Base-by-base conservation (phyloP, 176 grass and related monocot species). In the Metroxylon sagu region DNA sequence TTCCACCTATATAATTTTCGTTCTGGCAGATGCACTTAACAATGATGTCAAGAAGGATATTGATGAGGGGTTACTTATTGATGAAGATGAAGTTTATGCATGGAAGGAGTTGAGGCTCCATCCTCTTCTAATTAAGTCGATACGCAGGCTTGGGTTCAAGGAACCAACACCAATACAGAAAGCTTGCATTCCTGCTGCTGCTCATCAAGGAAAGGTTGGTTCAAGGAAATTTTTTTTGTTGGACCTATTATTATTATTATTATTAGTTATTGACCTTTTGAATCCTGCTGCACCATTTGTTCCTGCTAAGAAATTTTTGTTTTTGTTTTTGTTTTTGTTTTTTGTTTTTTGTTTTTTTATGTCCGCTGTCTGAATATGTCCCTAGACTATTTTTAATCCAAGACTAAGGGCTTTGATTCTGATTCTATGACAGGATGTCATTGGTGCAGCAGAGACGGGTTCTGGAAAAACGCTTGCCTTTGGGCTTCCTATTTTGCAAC, bases 381-480 rank as follows among this genome's bases (percentile, higher is more conserved):
- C 35, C 35, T 2, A 43, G 5, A 43, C 8, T 14, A 43, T 14
- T 3, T 14, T 14, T 14, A 43, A 43, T 43, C 5, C 0, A 43
- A 43, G 35, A 14, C 12, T 12, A 43, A 43, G 2, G 35, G 10
- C 12, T 10, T 43, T 43, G 35, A 43, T 43, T 43, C 35, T 43
- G 35, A 10, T 76, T 52, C 14, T 55, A 25, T 19, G 49, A 76
- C 74, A 95, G 90, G 90, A 95, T 95, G 85, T 95, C 49, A 79
- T 95, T 63, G 90, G 90, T 84, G 90, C 90, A 39, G 90, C 90
- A 26, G 90, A 95, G 67, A 95, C 90, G 56, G 90, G 90, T 48
- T 95, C 90, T 14, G 90, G 90, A 56, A 95, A 95, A 77, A 95
- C 90, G 57, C 77, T 95, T 69, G 90, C 90, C 21, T 95, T 95